A percentile compares a stretch with the other conserved stretches of the same genome.
Evolutionary conservation across 2,329 filamentous ascomycete species (phyloP).

Genomic region (Sordariomycetes sp.): DNA sequence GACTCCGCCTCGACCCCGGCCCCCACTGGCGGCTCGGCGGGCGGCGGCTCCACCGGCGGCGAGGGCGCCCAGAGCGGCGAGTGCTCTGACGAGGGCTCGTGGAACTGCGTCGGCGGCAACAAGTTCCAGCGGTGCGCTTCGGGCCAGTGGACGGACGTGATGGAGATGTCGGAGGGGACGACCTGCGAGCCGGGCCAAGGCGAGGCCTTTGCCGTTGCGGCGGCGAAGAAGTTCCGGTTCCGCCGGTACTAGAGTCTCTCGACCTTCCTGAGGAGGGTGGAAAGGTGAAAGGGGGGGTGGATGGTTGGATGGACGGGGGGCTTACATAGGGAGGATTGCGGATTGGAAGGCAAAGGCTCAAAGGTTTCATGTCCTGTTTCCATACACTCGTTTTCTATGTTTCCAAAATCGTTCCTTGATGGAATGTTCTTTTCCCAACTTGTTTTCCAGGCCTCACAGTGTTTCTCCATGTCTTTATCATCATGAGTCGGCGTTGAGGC

Average conservation of each 20-base stretch:
- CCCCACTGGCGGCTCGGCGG: conserved; percentile 6
- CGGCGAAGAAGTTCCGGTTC: conserved; percentile 1
- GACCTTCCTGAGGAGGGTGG: neutral
- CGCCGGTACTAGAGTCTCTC: neutral
- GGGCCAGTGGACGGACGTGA: conserved; percentile 36
- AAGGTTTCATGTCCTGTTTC: neutral
- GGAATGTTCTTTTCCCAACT: neutral
- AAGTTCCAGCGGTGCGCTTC: conserved; percentile 51
- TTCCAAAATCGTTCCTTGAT: neutral
- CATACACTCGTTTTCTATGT: neutral
- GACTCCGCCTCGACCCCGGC: conserved; percentile 1
- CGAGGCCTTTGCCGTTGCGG: conserved; percentile 11
- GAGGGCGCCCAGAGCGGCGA: conserved; percentile 9
- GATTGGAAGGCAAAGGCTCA: neutral
- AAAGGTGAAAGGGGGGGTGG: neutral
- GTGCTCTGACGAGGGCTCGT: conserved; percentile 40
- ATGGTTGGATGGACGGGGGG: neutral
- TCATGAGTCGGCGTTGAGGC: neutral
- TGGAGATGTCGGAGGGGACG: conserved; percentile 39
- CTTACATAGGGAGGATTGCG: neutral
- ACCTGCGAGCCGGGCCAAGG: conserved; percentile 24
- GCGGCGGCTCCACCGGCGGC: conserved; percentile 5
- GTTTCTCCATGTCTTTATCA: too few relatives aligned
- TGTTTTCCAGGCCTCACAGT: neutral
- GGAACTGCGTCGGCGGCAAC: conserved; percentile 42